phyloP scores from a whole-genome alignment of 1,139 yeast species.

The Blastobotrys persicus region DNA sequence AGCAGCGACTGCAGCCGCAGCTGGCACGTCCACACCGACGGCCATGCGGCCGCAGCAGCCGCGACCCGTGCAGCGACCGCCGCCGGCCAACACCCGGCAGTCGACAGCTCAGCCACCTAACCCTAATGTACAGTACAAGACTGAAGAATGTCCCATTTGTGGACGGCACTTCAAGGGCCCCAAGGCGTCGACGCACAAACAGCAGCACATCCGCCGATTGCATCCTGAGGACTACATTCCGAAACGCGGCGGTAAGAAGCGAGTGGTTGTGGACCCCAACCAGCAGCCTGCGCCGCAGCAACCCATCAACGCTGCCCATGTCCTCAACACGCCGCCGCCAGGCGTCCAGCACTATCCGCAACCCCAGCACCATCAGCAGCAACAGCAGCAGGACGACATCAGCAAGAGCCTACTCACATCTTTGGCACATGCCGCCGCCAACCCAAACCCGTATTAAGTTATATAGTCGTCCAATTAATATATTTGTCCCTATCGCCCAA shows the following conservation, averaged over 20 bases:
- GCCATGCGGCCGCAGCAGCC: conserved; percentile 15
- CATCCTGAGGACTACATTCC: conserved; percentile 47
- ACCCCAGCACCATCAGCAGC: background rate
- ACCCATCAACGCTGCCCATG: background rate
- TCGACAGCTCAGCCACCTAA: conserved; percentile 14
- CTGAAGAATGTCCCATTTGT: conserved; percentile 44
- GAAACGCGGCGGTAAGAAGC: conserved; percentile 45
- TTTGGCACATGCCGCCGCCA: conserved; percentile 19
- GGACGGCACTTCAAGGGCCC: conserved; percentile 46
- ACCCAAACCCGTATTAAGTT: conserved; percentile 7
- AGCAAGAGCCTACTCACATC: conserved; percentile 14
- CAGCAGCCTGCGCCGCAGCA: conserved; percentile 1
- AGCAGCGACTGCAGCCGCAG: conserved; percentile 16
- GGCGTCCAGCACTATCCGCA: background rate
- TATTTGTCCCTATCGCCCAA: no score
- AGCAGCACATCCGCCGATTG: conserved; percentile 46
- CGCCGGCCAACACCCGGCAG: conserved; percentile 18
- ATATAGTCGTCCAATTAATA: background rate
- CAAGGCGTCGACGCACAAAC: conserved; percentile 46
- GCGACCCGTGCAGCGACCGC: conserved; percentile 16
- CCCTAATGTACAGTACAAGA: conserved; percentile 29
- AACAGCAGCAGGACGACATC: conserved; percentile 8
- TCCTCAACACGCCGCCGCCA: conserved; percentile 5
- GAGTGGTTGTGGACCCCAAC: conserved; percentile 18
- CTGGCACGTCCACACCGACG: conserved; percentile 13